phyloP scores from a whole-genome alignment of 257 asterid species.

The Solanum verrucosum region DNA sequence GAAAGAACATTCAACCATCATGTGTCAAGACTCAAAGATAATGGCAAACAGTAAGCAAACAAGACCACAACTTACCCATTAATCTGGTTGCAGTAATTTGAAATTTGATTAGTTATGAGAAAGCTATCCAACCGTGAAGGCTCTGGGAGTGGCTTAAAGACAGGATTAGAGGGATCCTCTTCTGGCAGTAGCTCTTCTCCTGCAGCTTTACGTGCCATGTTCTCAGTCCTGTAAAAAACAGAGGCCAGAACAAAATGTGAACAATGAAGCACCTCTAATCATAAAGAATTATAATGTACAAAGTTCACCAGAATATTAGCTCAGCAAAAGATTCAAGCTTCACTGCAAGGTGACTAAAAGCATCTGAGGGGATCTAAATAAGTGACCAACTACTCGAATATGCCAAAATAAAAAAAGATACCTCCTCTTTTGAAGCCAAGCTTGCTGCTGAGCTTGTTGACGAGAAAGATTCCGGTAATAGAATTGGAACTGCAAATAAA shows the following conservation, averaged over 20 bases:
- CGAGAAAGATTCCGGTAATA: slow-evolving; percentile 92
- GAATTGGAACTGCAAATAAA: slow-evolving; percentile 64
- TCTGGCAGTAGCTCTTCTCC: slow-evolving; percentile 97
- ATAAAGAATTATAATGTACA: not conserved
- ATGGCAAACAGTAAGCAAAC: not conserved
- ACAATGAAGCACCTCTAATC: not conserved
- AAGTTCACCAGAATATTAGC: not conserved
- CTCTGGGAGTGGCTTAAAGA: slow-evolving; percentile 89
- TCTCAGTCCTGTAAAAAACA: slow-evolving; percentile 55
- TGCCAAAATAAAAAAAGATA: slow-evolving; percentile 9
- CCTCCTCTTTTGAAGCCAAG: slow-evolving; percentile 98
- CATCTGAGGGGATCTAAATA: not conserved
- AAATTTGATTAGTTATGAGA: slow-evolving; percentile 75
- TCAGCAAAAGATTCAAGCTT: not conserved
- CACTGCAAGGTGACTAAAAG: not conserved
- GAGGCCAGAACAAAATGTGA: not conserved
- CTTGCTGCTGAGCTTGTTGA: slow-evolving; percentile 93
- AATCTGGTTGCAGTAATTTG: slow-evolving; percentile 94
- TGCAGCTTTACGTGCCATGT: slow-evolving; percentile 60
- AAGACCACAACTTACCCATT: slow-evolving; percentile 52
- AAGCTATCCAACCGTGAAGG: slow-evolving; percentile 94
- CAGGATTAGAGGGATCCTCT: slow-evolving; percentile 85
- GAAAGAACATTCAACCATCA: not conserved
- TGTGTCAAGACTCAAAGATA: not conserved
- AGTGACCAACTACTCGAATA: not conserved